Evolutionary conservation across 495 filamentous ascomycete species (phyloP).

Genomic region (Neurospora sp.): DNA sequence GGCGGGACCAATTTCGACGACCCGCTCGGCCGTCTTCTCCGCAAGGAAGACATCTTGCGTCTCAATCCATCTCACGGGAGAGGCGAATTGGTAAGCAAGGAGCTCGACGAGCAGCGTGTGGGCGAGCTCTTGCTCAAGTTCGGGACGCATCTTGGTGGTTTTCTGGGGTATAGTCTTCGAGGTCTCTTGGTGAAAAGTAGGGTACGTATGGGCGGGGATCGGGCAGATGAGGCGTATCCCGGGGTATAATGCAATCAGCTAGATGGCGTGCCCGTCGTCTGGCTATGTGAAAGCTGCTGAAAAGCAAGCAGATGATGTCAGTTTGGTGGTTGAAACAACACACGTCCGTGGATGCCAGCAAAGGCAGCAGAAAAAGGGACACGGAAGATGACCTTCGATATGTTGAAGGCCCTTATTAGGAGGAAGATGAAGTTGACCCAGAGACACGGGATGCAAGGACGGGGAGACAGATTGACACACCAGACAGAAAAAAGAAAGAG

Average conservation of each 20-base stretch:
- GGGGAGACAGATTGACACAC: background rate
- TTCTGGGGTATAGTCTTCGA: background rate
- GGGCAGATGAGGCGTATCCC: background rate
- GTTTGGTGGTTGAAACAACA: background rate
- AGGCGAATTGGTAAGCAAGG: conserved; percentile 97
- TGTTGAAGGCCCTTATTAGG: background rate
- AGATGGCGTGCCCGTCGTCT: background rate
- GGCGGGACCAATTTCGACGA: conserved; percentile 94
- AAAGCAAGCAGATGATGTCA: background rate
- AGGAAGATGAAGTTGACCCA: background rate
- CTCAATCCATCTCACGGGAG: conserved; percentile 98
- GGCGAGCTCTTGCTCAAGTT: conserved; percentile 96
- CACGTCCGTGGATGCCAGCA: background rate
- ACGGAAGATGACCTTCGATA: background rate
- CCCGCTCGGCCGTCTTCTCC: conserved; percentile 89
- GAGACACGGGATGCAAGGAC: background rate
- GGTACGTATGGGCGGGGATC: background rate
- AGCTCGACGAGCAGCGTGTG: conserved; percentile 97
- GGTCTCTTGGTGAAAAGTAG: background rate
- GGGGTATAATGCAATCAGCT: background rate
- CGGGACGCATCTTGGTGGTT: conserved; percentile 71
- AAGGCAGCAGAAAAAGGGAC: background rate
- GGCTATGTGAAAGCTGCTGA: background rate
- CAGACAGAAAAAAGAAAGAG: background rate
- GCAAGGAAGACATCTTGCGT: conserved; percentile 98